Evolutionary conservation across 768 basidiomycete species (phyloP).

Genomic region (Boletus vinaceobasis): DNA sequence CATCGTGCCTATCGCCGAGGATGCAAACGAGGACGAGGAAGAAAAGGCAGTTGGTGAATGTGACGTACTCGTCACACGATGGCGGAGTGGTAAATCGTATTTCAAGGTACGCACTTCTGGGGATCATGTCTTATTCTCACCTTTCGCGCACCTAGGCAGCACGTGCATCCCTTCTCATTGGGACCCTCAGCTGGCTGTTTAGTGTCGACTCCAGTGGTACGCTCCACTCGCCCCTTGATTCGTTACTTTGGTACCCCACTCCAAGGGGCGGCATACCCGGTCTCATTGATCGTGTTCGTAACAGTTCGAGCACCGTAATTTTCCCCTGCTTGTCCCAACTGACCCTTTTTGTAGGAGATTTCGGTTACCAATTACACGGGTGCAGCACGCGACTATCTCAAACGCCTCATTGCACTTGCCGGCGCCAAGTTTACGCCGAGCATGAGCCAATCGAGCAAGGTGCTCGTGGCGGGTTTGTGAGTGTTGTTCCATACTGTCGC

Average conservation of each 20-base stretch:
- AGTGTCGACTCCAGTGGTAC: slow-evolving; percentile 65
- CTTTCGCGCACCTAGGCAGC: slow-evolving; percentile 48
- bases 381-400: slow-evolving; percentile 81
- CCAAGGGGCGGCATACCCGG: slow-evolving; percentile 58
- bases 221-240: slow-evolving; percentile 62
- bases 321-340: not conserved
- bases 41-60: slow-evolving; percentile 40
- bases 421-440: slow-evolving; percentile 81
- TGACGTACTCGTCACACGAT: slow-evolving; percentile 75
- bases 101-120: slow-evolving; percentile 48
- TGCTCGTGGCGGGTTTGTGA: slow-evolving; percentile 81
- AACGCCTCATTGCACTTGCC: slow-evolving; percentile 71
- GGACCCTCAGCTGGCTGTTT: slow-evolving; percentile 81
- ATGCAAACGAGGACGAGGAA: slow-evolving; percentile 31
- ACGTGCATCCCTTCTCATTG: slow-evolving; percentile 44
- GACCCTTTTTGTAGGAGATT: slow-evolving; percentile 50
- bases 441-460: slow-evolving; percentile 74
- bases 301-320: not conserved
- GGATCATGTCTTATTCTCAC: not conserved
- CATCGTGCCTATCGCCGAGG: slow-evolving; percentile 51
- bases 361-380: slow-evolving; percentile 90
- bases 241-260: slow-evolving; percentile 82
- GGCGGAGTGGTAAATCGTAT: slow-evolving; percentile 66
- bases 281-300: slow-evolving; percentile 59
- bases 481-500: slow-evolving; percentile 24